These are phyloP conservation scores for Candida loeiensis DNA, from an alignment of 805 yeast species.

Conservation along the genomic window DNA sequence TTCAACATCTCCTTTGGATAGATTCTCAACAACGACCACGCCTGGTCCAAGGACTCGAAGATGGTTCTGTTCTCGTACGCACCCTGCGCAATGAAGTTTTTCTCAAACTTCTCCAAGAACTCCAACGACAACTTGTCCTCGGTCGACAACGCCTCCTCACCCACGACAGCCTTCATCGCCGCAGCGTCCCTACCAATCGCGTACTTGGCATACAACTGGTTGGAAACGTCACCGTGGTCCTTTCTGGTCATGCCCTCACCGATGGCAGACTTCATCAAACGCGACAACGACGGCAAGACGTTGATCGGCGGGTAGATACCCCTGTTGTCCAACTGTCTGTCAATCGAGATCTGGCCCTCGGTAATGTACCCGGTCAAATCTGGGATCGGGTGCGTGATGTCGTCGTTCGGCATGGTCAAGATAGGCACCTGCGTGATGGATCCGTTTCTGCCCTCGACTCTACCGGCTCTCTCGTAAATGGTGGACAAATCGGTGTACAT, in stretches of 20 bases:
- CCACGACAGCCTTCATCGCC: constrained; percentile 99
- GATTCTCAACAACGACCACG: constrained; percentile 96
- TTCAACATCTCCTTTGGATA: constrained; percentile 98
- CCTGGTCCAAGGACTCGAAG: constrained; percentile 93
- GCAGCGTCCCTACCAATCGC: constrained; percentile 99
- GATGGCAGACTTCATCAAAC: constrained; percentile 98
- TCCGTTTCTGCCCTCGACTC: constrained; percentile 99
- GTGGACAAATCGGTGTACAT: constrained; percentile 99
- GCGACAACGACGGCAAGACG: constrained; percentile 93
- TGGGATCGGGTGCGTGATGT: constrained; percentile 99
- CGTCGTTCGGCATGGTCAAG: constrained; percentile 99
- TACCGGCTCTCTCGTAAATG: constrained; percentile 98
- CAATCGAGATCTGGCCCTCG: constrained; percentile 97
- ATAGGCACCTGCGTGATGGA: constrained; percentile 98
- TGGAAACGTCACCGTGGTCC: constrained; percentile 99
- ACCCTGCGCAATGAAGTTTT: constrained; percentile 92
- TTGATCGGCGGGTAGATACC: constrained; percentile 99
- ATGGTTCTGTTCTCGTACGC: constrained; percentile 94
- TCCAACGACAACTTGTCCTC: constrained; percentile 97
- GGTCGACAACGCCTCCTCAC: constrained; percentile 97
- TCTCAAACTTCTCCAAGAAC: constrained; percentile 96
- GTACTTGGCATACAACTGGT: constrained; percentile 97
- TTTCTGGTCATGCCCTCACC: constrained; percentile 99
- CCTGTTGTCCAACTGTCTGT: constrained; percentile 92
- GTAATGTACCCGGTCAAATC: constrained; percentile 99